Base-by-base conservation (phyloP, 225 moss, liverwort and hornwort species). In the Pleurozium schreberi region DNA sequence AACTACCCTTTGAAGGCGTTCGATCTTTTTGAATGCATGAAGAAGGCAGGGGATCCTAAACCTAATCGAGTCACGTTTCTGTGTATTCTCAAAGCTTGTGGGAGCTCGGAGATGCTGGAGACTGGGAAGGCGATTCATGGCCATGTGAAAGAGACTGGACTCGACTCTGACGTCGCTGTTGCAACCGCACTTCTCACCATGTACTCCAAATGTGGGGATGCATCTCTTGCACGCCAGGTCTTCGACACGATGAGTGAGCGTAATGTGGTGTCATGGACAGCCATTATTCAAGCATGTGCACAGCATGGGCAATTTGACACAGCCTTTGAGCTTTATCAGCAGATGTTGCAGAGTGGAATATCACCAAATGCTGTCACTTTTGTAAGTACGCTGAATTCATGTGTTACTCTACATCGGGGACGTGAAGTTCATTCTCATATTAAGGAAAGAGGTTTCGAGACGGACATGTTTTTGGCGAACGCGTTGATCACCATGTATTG, bases 401-500 rank as follows among this genome's bases (percentile, higher is more conserved):
- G 95, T 82, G 52, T 47, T 23, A 85, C 89, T 69, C 52, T 93
- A 8, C 47, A 65, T 18, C 86, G 89, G 40, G 94, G 91, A 43
- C 86, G 84, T 70, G 75, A 74, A 58, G 64, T 95, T 22, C 94
- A 95, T 49, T 63, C 74, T 52, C 84, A 90, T 57, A 86, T 92
- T 70, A 90, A 82, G 62, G 66, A 81, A 45, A 45, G 88, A 70
- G 92, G 89, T 33, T 91, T 88, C 23, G 90, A 91, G 57, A 70
- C 79, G 14, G 89, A 95, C 66, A 30, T 80, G 40, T 36, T 89
- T 62, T 83, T 93, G 85, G 90, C 88, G 31, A 95, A 92, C 49
- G 92, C 93, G 38, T 80, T 95, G 87, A 92, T 95, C 74, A 87
- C 84, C 84, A 95, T 93, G 93, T 93, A 95, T 78, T 92, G 88